phyloP scores from a whole-genome alignment of 2,329 filamentous ascomycete genomes.

The Botrytis fragariae region DNA sequence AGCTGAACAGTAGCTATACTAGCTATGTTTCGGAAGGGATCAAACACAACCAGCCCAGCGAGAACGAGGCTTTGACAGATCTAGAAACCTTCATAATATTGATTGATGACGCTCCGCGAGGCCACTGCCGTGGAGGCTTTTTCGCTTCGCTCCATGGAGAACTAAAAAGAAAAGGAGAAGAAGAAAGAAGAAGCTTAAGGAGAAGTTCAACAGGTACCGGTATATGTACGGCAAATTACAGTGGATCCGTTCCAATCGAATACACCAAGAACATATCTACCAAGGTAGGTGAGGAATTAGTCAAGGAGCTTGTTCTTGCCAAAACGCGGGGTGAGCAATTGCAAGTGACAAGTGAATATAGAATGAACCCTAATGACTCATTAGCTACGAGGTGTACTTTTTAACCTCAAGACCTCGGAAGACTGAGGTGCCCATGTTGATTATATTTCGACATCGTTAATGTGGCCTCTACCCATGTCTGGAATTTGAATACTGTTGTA shows the following conservation, averaged over 20 bases:
- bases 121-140: slow-evolving; percentile 1
- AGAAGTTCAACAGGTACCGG: neutral
- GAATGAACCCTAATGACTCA: neutral
- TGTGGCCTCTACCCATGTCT: neutral
- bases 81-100: neutral
- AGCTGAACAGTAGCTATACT: neutral
- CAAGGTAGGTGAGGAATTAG: neutral
- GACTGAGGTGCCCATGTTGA: neutral
- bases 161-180: neutral
- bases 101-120: neutral
- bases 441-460: neutral
- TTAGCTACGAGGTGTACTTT: neutral
- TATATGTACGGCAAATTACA: neutral
- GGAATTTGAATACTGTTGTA: neutral
- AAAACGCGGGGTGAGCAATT: neutral
- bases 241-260: neutral
- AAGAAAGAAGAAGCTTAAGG: neutral
- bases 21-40: neutral
- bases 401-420: neutral
- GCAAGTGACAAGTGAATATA: neutral
- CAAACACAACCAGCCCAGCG: neutral
- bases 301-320: neutral
- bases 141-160: neutral
- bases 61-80: neutral
- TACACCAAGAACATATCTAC: neutral